Evolutionary conservation across 2,329 filamentous ascomycete species (phyloP).

Genomic region (Clarireedia homoeocarpa): DNA sequence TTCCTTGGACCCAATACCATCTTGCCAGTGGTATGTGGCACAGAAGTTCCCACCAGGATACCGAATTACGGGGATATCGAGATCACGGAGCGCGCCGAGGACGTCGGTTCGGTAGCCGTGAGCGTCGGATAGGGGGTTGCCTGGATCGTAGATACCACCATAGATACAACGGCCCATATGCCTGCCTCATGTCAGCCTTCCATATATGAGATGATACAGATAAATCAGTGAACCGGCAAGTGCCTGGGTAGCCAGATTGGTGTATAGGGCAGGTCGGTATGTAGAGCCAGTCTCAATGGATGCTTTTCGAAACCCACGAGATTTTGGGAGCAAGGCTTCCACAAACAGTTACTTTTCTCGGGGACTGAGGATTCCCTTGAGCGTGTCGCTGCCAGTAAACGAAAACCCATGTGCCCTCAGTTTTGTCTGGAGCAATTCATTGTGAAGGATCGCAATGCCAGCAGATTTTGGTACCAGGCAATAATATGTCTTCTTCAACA

Average conservation of each 20-base stretch:
- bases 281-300: too few species aligned
- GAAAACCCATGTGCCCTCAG: too few species aligned
- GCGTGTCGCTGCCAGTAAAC: too few species aligned
- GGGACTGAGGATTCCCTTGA: too few species aligned
- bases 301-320: too few species aligned
- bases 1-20: constrained; percentile 69
- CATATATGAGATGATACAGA: not conserved
- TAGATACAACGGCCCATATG: constrained; percentile 90
- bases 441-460: too few species aligned
- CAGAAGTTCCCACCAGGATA: constrained; percentile 82
- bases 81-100: constrained; percentile 62
- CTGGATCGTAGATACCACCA: constrained; percentile 75
- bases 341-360: too few species aligned
- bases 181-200: constrained; percentile 33
- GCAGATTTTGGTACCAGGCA: not conserved
- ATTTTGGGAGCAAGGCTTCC: too few species aligned
- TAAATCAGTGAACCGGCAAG: not conserved
- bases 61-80: constrained; percentile 68
- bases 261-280: not conserved
- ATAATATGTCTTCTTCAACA: not conserved
- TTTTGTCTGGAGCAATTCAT: too few species aligned
- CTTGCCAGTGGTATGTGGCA: constrained; percentile 79
- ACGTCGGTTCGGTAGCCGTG: constrained; percentile 76
- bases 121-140: constrained; percentile 62
- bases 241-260: not conserved